These are phyloP conservation scores for Xylariaceae sp. DNA, from an alignment of 2,329 filamentous ascomycete genomes.

Conservation along the genomic window DNA sequence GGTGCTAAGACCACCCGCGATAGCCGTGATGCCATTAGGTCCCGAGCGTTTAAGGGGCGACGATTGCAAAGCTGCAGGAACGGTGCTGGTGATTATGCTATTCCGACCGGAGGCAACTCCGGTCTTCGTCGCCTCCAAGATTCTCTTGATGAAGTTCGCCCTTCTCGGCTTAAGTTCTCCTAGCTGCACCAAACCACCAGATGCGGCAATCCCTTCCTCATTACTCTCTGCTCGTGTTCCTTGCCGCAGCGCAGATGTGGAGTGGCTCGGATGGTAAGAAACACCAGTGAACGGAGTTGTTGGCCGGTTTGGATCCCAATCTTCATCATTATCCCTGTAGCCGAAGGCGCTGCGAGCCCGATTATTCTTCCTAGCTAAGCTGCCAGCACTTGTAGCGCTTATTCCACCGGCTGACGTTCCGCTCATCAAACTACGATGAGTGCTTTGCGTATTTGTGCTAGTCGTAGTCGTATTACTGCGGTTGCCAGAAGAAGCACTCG, in stretches of 20 bases:
- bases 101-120: conserved; percentile 84
- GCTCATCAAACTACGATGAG: conserved; percentile 86
- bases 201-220: conserved; percentile 60
- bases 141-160: conserved; percentile 90
- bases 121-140: conserved; percentile 89
- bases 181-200: conserved; percentile 73
- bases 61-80: conserved; percentile 40
- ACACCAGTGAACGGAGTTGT: conserved; percentile 67
- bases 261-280: conserved; percentile 89
- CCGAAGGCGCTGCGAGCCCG: conserved; percentile 62
- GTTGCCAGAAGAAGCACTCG: conserved; percentile 68
- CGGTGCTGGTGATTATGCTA: conserved; percentile 67
- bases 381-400: conserved; percentile 92
- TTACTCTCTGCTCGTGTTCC: conserved; percentile 63
- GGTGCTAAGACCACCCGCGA: conserved; percentile 42
- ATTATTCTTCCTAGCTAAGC: conserved; percentile 70
- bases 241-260: conserved; percentile 50
- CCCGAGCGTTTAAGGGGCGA: conserved; percentile 41
- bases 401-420: conserved; percentile 84
- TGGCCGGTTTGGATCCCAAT: conserved; percentile 48
- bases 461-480: conserved; percentile 61
- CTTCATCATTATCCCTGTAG: conserved; percentile 45
- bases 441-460: conserved; percentile 69
- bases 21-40: conserved; percentile 37
- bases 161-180: conserved; percentile 59